A percentile compares a stretch with the other conserved stretches of the same genome.
Evolutionary conservation across 805 yeast species (phyloP).

Genomic region (Candida morakotiae): DNA sequence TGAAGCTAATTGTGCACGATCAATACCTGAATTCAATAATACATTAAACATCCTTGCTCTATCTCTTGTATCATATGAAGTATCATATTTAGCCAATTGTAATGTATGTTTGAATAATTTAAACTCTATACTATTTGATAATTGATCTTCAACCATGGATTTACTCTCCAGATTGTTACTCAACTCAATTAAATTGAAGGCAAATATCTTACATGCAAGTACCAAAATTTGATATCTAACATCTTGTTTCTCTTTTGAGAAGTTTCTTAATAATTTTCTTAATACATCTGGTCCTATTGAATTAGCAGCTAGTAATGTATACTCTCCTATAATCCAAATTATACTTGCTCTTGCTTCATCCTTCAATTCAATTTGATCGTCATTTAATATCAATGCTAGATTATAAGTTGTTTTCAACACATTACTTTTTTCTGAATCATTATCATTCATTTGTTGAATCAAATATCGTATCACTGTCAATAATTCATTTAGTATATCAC

Average conservation of each 20-base stretch:
- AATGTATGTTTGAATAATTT: constrained; percentile 60
- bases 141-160: constrained; percentile 10
- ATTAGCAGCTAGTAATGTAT: constrained; percentile 35
- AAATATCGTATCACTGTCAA: constrained; percentile 69
- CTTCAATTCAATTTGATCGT: constrained; percentile 18
- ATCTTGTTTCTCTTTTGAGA: constrained; percentile 48
- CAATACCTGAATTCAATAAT: constrained; percentile 43
- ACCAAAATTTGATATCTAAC: constrained; percentile 71
- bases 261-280: constrained; percentile 50
- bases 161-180: constrained; percentile 17
- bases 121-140: constrained; percentile 20
- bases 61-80: constrained; percentile 74
- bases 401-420: constrained; percentile 54
- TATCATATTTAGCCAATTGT: constrained; percentile 69
- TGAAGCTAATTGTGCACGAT: constrained; percentile 56
- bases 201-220: constrained; percentile 68
- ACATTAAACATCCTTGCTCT: constrained; percentile 72
- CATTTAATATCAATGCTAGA: constrained; percentile 32
- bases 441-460: constrained; percentile 51
- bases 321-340: constrained; percentile 90
- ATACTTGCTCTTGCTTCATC: constrained; percentile 71
- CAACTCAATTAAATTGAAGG: constrained; percentile 47
- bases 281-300: constrained; percentile 71
- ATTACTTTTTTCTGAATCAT: constrained; percentile 15
- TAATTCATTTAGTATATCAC: constrained; percentile 53